These are phyloP conservation scores for Quercus suber DNA, from an alignment of 306 rosid genomes.

Conservation along the genomic window DNA sequence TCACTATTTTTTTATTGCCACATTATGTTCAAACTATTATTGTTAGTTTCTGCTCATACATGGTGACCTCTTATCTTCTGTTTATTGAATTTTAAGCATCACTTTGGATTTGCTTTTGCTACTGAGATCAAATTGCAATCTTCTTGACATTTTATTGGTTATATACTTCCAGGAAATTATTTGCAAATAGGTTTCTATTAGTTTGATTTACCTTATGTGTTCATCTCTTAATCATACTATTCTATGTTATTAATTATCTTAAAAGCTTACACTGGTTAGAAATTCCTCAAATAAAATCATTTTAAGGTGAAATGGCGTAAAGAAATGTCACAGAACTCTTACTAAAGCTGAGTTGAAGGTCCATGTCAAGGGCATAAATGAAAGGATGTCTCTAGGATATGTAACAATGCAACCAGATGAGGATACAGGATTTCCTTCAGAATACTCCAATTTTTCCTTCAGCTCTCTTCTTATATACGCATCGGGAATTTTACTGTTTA, in stretches of 20 bases:
- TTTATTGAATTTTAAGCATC: neutral
- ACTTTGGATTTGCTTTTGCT: neutral
- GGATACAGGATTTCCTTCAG: neutral
- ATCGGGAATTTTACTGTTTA: neutral
- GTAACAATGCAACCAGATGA: neutral
- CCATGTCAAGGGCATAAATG: neutral
- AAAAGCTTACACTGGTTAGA: neutral
- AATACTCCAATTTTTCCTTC: neutral
- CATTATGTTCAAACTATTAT: conserved; percentile 15
- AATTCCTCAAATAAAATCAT: neutral
- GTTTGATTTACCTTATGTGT: neutral
- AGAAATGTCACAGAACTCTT: neutral
- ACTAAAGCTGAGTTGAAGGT: neutral
- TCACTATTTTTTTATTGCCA: conserved; percentile 11
- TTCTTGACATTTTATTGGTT: neutral
- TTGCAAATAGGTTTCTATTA: neutral
- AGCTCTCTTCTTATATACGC: neutral
- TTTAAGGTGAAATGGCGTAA: neutral
- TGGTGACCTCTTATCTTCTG: neutral
- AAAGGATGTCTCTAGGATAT: neutral
- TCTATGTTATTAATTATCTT: neutral
- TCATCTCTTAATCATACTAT: neutral
- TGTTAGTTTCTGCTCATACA: conserved; percentile 6
- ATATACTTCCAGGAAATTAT: neutral
- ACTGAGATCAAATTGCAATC: neutral